phyloP scores from a whole-genome alignment of 2,329 filamentous ascomycete species.

The Sarocladium strictum region DNA sequence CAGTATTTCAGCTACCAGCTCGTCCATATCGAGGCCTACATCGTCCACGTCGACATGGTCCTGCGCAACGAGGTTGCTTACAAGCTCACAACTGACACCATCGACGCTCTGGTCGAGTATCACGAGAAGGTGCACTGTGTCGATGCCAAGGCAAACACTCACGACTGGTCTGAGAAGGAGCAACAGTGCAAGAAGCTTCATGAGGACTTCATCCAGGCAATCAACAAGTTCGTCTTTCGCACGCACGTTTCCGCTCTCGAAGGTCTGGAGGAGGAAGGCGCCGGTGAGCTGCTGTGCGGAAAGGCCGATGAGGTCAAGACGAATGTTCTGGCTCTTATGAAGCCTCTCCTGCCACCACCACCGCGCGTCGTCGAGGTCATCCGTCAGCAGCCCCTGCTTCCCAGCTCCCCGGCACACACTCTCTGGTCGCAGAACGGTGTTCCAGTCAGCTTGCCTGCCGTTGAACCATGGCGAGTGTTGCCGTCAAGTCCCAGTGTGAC shows the following conservation, averaged over 20 bases:
- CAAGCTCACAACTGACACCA: slow-evolving; percentile 93
- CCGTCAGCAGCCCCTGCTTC: slow-evolving; percentile 77
- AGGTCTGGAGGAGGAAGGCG: slow-evolving; percentile 92
- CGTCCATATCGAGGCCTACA: slow-evolving; percentile 91
- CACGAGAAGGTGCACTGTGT: slow-evolving; percentile 94
- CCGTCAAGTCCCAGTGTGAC: slow-evolving; percentile 81
- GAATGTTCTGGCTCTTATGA: slow-evolving; percentile 77
- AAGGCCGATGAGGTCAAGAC: slow-evolving; percentile 91
- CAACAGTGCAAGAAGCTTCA: slow-evolving; percentile 94
- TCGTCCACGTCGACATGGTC: slow-evolving; percentile 99
- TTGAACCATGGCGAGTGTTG: slow-evolving; percentile 86
- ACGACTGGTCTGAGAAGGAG: slow-evolving; percentile 96
- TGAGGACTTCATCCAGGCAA: slow-evolving; percentile 90
- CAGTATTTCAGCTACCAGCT: slow-evolving; percentile 90
- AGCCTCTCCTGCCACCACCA: slow-evolving; percentile 80
- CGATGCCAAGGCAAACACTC: slow-evolving; percentile 82
- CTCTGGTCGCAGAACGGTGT: slow-evolving; percentile 67
- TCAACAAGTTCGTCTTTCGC: slow-evolving; percentile 95
- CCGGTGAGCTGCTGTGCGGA: slow-evolving; percentile 85
- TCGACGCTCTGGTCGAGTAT: slow-evolving; percentile 87
- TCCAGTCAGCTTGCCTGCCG: slow-evolving; percentile 58
- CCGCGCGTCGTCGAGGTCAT: slow-evolving; percentile 85
- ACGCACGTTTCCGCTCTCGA: slow-evolving; percentile 85
- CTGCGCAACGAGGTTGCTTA: slow-evolving; percentile 95
- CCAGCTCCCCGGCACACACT: slow-evolving; percentile 65